Base-by-base conservation (phyloP, 2,329 filamentous ascomycete genomes). In the Chalara sp. region DNA sequence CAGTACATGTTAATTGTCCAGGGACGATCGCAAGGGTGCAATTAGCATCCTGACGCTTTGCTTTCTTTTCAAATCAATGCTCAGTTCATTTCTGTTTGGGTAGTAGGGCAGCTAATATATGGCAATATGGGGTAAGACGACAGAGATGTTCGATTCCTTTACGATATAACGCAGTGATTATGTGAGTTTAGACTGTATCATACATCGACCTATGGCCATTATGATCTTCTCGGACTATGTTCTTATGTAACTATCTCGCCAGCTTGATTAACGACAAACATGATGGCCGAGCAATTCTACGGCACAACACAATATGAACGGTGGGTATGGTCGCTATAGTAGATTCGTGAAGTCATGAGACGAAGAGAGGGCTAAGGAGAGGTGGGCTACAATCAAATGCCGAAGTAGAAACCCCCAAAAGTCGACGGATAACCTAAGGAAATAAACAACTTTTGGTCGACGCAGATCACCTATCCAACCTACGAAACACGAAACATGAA, bases 281-380 rank as follows among this genome's bases (percentile, higher is more conserved):
- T 44, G 32, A 53, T 42, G 46, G 53, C 49, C 33, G 46, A 51
- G 48, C 49, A 53, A 53, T 44, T 50, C 49, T 37, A 37, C 58
- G 48, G 53, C 52, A 49, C 46, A 48, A 59, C 50, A 60, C 52
- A 50, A 53, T 51, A 63, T 53, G 54, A 63, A 62, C 50, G 57
- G 63, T 8, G 64, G 64, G 43, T 45, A 45, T 67, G 65, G 63
- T 66, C 64, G 64, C 64, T 64, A 60, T 65, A 67, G 62, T 61
- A 66, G 62, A 67, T 66, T 67, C 64, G 64, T 67, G 56, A 59
- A 58, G 60, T 64, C 64, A 63, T 67, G 52, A 66, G 52, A 58
- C 62, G 51, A 50, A 59, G 56, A 58, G 52, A 44, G 44, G 50
- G 54, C 55, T 53, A 61, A 61, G 49, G 61, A 61, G 54, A 61